Conservation (phyloP, 176 grass and related monocot genomes). For the Eremochloa ophiuroides region DNA sequence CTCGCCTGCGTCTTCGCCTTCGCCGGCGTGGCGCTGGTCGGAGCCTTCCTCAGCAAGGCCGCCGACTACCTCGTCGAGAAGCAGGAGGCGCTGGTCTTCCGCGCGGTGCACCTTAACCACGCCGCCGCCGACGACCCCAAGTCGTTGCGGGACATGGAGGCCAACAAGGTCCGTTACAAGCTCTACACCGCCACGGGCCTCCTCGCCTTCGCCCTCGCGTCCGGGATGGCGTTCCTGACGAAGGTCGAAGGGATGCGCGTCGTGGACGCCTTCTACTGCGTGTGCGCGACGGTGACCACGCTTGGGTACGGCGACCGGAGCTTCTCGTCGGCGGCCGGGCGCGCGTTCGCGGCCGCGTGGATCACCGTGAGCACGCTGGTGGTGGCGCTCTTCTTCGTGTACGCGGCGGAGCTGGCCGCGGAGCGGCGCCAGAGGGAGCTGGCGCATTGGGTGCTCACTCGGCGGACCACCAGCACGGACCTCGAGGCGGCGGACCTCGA, state of each 20-base stretch:
- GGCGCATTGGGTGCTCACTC: conserved; percentile 44
- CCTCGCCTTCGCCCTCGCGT: conserved; percentile 20
- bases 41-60: conserved; percentile 43
- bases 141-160: conserved; percentile 47
- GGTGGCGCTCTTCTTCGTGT: conserved; percentile 65
- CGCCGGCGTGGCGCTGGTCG: conserved; percentile 42
- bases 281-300: conserved; percentile 68
- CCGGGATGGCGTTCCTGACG: conserved; percentile 32
- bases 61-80: conserved; percentile 33
- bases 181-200: conserved; percentile 20
- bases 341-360: conserved; percentile 60
- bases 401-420: conserved; percentile 49
- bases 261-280: conserved; percentile 58
- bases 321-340: conserved; percentile 37
- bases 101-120: background rate
- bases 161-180: conserved; percentile 33
- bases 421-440: conserved; percentile 45
- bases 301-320: conserved; percentile 65
- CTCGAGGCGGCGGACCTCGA: conserved; percentile 66
- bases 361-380: conserved; percentile 57
- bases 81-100: background rate
- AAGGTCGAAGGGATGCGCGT: conserved; percentile 33
- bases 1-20: conserved; percentile 51
- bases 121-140: background rate
- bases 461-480: conserved; percentile 42